Base-by-base conservation (phyloP, 805 yeast species). In the Lipomyces sp. region DNA sequence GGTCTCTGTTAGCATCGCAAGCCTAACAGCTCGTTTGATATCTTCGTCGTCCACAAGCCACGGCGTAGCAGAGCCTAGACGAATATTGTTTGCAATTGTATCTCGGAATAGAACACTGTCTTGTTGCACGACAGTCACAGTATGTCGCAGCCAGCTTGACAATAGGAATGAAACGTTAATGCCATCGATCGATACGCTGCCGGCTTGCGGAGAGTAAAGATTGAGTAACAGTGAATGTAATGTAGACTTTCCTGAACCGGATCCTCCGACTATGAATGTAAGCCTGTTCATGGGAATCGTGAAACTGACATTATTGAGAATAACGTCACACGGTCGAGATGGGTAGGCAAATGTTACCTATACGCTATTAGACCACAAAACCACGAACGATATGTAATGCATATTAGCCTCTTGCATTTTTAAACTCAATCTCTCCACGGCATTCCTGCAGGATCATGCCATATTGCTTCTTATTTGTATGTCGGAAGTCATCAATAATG, bases 221-320 rank as follows among this genome's bases (percentile, higher is more conserved):
- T 84, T 84, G 63, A 89, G 75, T 0, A 95, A 72, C 1, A 95
- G 75, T 48, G 83, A 83, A 0, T 89, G 84, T 1, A 95, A 67
- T 0, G 98, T 89, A 0, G 98, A 94, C 76, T 95, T 95, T 0
- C 99, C 99, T 0, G 93, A 87, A 0, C 99, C 99, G 0, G 98
- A 92, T 67, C 83, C 82, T 0, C 99, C 99, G 53, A 95, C 84
- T 3, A 95, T 77, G 72, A 85, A 94, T 0, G 88, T 85, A 5
- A 84, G 74, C 39, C 78, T 70, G 0, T 84, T 81, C 0, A 84
- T 76, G 0, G 80, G 76, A 45, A 92, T 78, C 1, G 71, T 70
- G 33, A 89, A 64, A n/a, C 76, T 73, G 0, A 89, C 79, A 58
- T 83, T 72, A 0, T 82, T 76, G 15, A 95, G 74, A 0, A 85